Percentiles rank a stretch among this genome's conserved stretches.
phyloP scores from a whole-genome alignment of 176 grass and related monocot genomes.

The Oryza meyeriana region DNA sequence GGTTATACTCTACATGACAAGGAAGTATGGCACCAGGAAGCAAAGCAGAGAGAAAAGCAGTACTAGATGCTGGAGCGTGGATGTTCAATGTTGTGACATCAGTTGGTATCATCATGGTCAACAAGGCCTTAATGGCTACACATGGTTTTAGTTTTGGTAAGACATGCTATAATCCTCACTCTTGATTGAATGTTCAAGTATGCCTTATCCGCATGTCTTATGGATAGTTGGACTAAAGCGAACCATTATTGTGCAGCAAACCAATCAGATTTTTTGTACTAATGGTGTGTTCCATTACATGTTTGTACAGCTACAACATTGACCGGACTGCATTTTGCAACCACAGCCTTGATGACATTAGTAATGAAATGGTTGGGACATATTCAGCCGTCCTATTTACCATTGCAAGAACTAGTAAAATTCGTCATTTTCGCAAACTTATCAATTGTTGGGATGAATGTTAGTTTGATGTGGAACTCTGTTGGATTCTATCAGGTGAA shows the following conservation, averaged over 20 bases:
- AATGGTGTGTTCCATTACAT: neutral
- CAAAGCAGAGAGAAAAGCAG: slow-evolving; percentile 64
- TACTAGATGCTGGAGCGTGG: slow-evolving; percentile 69
- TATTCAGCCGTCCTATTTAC: slow-evolving; percentile 52
- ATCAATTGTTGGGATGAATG: slow-evolving; percentile 62
- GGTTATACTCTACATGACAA: slow-evolving; percentile 27
- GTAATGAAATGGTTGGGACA: slow-evolving; percentile 55
- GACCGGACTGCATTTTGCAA: slow-evolving; percentile 59
- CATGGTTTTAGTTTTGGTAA: slow-evolving; percentile 81
- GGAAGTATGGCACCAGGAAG: slow-evolving; percentile 49
- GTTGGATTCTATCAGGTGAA: slow-evolving; percentile 68
- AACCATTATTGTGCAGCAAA: neutral
- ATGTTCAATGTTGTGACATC: slow-evolving; percentile 85
- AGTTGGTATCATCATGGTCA: slow-evolving; percentile 85
- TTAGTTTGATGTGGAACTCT: slow-evolving; percentile 69
- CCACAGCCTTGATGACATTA: slow-evolving; percentile 46
- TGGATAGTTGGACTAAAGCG: neutral
- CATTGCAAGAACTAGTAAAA: slow-evolving; percentile 43
- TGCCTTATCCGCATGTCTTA: neutral
- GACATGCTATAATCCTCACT: neutral
- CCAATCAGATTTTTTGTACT: neutral
- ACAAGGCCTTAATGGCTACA: slow-evolving; percentile 79
- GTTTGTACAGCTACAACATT: slow-evolving; percentile 52
- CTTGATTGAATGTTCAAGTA: neutral
- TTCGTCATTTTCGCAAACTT: slow-evolving; percentile 60